Evolutionary conservation across 108 stramenopile species (phyloP), one percentile per base, ranked within the genome.

Genomic region (Schizochytrium sp.): DNA sequence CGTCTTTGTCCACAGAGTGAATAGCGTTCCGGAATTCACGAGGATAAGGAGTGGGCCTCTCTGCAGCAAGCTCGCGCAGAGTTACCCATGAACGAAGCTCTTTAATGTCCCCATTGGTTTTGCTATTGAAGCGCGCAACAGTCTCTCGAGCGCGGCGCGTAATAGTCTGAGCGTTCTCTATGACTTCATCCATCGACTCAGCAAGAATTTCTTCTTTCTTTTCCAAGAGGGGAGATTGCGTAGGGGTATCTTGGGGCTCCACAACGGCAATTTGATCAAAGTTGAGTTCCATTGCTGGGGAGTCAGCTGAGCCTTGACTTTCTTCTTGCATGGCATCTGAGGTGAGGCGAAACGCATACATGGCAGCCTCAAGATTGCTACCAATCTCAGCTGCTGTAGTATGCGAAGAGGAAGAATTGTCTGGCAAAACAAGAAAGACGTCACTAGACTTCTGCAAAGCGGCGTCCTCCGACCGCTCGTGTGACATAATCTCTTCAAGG

Each of bases 341-440:
- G 76, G 5, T 83, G 76, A 83, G 10, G 0, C 45, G 10, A 50
- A 83, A 83, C n/a, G 47, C 53, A 40, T 83, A 83, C 76, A 83
- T 83, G 15, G 76, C 76, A 7, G 76, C 76, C 53, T 83, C 76
- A 10, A 83, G 76, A 10, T 83, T 53, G 64, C 64, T 69, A 10
- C 42, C 44, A 38, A 69, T 69, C 28, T 28, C 28, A 5, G 64
- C 44, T 38, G 64, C 64, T 8, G 28, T 44, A 44, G 64, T 44
- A 7, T 38, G 5, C 7, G 64, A 69, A 8, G 64, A 69, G 64
- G 15, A 28, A 7, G 64, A 12, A 44, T 5, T 8, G 28, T 7
- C 64, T 15, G 19, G 10, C 15, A 44, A 38, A 8, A 8, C 64
- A 7, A 28, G 64, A 7, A 8, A 28, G 64, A 7, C 12, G 13